Base-by-base conservation (phyloP, 331 rosid genomes). In the Pyracantha coccinea region DNA sequence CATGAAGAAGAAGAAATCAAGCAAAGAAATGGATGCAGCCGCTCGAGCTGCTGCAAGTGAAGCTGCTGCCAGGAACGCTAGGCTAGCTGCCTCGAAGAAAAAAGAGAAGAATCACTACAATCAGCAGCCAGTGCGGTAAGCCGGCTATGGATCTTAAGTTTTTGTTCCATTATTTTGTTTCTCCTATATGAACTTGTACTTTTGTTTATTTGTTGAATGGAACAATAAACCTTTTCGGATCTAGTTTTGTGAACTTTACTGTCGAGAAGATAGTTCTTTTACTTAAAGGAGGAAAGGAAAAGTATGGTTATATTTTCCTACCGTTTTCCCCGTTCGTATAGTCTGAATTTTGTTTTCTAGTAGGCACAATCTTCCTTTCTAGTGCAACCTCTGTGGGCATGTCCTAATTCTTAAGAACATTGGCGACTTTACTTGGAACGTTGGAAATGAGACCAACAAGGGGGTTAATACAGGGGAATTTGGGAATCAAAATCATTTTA, bases 61-160 rank as follows among this genome's bases (percentile, higher is more conserved):
- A 83, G 92, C 93, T 68, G 96, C 93, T 66, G 93, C 93, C 65
- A 81, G 96, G 79, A 88, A 35, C 58, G 96, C 93, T 27, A 90
- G 2, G 82, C 83, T 90, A 7, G 88, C 90, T 25, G 89, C 96
- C 0, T 84, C 91, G 13, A 90, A 90, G 91, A 90, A 88, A 52
- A 90, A 90, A 29, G 91, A 86, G 88, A 90, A 90, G 89, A 83
- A 71, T 4, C 92, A 88, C 84, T 88, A 86, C 80, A 90, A 88
- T 70, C 96, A 88, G 86, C 96, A 86, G 82, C 93, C 93, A 7
- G 88, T 88, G 77, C 88, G 96, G 90, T 88, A 86, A 88, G 83
- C 69, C 10, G 66, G 77, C 65, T 23, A 74, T 23, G 31, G 54
- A 35, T 20, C 14, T 20, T 20, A 45, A 63, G 47, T 11, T 41